Evolutionary conservation across 2,329 filamentous ascomycete genomes (phyloP).

Genomic region (Neophaeococcomyces mojaviensis): DNA sequence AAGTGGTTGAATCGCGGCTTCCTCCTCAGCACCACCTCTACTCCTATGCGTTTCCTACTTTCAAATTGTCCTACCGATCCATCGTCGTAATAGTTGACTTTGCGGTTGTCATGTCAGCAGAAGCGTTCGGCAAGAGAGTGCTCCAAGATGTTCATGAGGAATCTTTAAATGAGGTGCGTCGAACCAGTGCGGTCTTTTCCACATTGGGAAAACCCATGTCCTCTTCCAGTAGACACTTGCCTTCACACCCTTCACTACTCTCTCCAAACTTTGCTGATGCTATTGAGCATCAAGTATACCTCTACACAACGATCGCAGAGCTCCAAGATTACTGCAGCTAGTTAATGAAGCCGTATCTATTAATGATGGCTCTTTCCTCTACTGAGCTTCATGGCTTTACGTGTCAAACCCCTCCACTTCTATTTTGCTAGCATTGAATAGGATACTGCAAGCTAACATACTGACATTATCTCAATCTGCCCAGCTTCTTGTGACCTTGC

Average conservation of each 20-base stretch:
- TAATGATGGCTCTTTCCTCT: not conserved
- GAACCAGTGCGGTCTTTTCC: not conserved
- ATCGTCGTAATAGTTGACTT: not conserved
- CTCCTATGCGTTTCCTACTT: not conserved
- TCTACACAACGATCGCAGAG: no score
- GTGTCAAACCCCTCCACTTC: no score
- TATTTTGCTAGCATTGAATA: no score
- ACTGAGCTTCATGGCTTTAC: not conserved
- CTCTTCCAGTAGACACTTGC: not conserved
- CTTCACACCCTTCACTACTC: not conserved
- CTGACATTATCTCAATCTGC: not conserved
- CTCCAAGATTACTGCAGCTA: no score
- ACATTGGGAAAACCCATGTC: constrained; percentile 3
- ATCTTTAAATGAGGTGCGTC: constrained; percentile 43
- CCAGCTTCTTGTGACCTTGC: constrained; percentile 37
- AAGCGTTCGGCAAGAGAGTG: constrained; percentile 46
- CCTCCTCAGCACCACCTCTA: not conserved
- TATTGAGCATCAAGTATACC: no score
- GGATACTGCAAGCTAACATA: not conserved
- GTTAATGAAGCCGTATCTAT: not conserved
- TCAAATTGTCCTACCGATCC: not conserved
- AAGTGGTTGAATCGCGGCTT: not conserved
- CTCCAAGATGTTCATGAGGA: constrained; percentile 45
- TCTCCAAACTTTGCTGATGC: not conserved
- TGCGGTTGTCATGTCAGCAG: constrained; percentile 27